These are phyloP conservation scores for Xylariales sp. DNA, from an alignment of 2,329 filamentous ascomycete species.

Conservation along the genomic window DNA sequence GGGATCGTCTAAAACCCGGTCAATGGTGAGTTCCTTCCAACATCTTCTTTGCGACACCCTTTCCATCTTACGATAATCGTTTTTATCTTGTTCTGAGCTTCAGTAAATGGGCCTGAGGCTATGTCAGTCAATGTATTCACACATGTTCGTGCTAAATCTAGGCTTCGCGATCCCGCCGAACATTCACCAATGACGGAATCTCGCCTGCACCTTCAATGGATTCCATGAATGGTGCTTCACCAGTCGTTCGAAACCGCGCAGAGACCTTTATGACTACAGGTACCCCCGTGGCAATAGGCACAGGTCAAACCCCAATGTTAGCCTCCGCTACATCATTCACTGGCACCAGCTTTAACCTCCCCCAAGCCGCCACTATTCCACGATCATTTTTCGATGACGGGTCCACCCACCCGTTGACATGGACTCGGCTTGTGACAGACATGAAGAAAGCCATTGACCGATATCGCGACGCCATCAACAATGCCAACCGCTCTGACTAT, in stretches of 20 bases:
- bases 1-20: conserved; percentile 63
- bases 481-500: conserved; percentile 80
- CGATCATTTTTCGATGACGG: conserved; percentile 89
- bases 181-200: conserved; percentile 55
- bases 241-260: conserved; percentile 50
- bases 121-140: conserved; percentile 8
- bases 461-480: conserved; percentile 85
- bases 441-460: conserved; percentile 88
- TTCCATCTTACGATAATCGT: neutral
- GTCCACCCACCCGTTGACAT: conserved; percentile 74
- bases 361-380: conserved; percentile 59
- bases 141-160: conserved; percentile 21
- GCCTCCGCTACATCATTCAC: conserved; percentile 61
- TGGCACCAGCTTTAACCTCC: conserved; percentile 51
- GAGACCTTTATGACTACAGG: conserved; percentile 52
- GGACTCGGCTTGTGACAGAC: conserved; percentile 85
- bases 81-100: neutral
- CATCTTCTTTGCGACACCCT: conserved; percentile 5
- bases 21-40: conserved; percentile 52
- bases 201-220: conserved; percentile 90
- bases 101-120: neutral
- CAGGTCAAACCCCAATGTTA: conserved; percentile 42
- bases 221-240: conserved; percentile 70
- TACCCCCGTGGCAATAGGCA: conserved; percentile 30
- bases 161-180: conserved; percentile 58